Evolutionary conservation across 2,329 filamentous ascomycete genomes (phyloP), one percentile per base, ranked within the genome.

Genomic region (Emmonsiellopsis sp.): DNA sequence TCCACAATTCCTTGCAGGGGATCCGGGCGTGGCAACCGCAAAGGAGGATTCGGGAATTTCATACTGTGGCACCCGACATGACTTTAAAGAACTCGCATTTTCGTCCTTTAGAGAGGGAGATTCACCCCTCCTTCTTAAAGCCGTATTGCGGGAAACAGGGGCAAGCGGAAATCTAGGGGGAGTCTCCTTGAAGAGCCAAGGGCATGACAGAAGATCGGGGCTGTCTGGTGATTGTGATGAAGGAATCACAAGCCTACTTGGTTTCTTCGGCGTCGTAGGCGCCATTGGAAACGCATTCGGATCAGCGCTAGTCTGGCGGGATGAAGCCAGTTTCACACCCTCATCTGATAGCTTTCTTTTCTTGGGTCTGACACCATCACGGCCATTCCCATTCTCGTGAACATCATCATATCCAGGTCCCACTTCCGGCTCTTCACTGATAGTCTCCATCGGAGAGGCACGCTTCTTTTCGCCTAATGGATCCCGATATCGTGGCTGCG

Each of bases 161-260:
- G 50, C 42, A 45, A 63, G 49, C 5, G 67, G 63, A 46, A 64
- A 67, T 20, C 59, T 60, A 48, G 61, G 63, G 9, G 63, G 62
- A 37, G 40, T 26, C 3, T 26, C 16, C 26, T 51, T 40, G 10
- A 51, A 37, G 2, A 31, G 55, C 54, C 16, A 58, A 61, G 41
- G 69, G 66, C 44, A 68, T 64, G 34, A 65, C 9, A 63, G 62
- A 11, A 72, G 45, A 1, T 66, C 67, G 16, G 70, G 70, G 44
- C 70, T 73, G 58, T 73, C 70, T 1, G 71, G 71, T 7, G 71
- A 73, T 41, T 73, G 71, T 6, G 70, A 73, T 3, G 71, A 73
- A 5, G 70, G 71, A 52, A 73, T 67, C 51, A 71, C 69, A 7
- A 62, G 55, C 45, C 55, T 65, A 15, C 54, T 57, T 34, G 50